Evolutionary conservation across 1,284 basidiomycete genomes (phyloP).

Genomic region (Athelia psychrophila): DNA sequence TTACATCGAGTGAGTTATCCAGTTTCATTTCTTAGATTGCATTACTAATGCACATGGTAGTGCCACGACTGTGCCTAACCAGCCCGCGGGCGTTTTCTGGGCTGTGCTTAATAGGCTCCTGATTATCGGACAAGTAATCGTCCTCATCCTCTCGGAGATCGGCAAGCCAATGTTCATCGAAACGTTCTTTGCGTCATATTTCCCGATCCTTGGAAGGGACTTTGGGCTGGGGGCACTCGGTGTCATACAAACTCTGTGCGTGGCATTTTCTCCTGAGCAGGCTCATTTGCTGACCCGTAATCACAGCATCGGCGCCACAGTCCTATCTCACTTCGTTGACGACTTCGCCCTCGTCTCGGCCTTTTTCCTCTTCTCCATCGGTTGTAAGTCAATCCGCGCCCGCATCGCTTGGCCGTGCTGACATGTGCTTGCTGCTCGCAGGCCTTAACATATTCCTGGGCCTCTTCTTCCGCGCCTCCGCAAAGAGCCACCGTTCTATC

Average conservation of each 20-base stretch:
- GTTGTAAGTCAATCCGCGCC: slow-evolving; percentile 36
- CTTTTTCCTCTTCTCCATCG: slow-evolving; percentile 85
- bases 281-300: slow-evolving; percentile 9
- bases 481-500: slow-evolving; percentile 60
- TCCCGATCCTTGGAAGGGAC: slow-evolving; percentile 78
- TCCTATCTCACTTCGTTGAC: slow-evolving; percentile 82
- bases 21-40: slow-evolving; percentile 1
- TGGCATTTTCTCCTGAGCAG: slow-evolving; percentile 12
- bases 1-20: slow-evolving; percentile 65
- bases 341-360: slow-evolving; percentile 85
- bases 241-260: slow-evolving; percentile 77
- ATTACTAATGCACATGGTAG: slow-evolving; percentile 31
- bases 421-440: no score
- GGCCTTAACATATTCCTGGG: slow-evolving; percentile 74
- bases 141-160: slow-evolving; percentile 79
- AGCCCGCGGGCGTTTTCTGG: slow-evolving; percentile 87
- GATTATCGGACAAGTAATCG: slow-evolving; percentile 78
- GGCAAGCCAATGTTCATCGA: slow-evolving; percentile 58
- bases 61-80: slow-evolving; percentile 83
- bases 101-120: slow-evolving; percentile 81
- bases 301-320: slow-evolving; percentile 68
- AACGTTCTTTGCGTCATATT: slow-evolving; percentile 72
- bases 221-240: slow-evolving; percentile 87
- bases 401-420: no score
- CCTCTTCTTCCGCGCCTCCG: slow-evolving; percentile 65